phyloP scores from a whole-genome alignment of 495 filamentous ascomycete genomes.

The Corynascus novoguineensis region DNA sequence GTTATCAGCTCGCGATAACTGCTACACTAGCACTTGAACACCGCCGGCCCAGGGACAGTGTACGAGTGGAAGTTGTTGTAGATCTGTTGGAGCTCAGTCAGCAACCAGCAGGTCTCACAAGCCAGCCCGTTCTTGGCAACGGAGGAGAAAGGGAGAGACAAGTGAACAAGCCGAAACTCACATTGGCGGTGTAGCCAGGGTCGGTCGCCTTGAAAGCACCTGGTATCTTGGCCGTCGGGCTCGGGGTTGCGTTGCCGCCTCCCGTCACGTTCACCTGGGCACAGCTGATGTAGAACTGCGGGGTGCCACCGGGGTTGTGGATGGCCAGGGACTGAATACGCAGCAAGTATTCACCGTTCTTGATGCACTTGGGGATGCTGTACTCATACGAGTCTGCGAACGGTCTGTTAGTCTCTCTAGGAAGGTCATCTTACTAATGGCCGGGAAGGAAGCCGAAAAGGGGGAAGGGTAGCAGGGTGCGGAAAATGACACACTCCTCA shows the following conservation, averaged over 20 bases:
- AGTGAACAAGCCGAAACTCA: conserved; percentile 9
- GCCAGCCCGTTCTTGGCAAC: too few relatives aligned
- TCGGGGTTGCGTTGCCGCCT: conserved; percentile 16
- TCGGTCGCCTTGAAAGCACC: conserved; percentile 52
- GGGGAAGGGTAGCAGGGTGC: neutral
- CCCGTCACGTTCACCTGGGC: conserved; percentile 36
- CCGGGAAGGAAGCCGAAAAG: neutral
- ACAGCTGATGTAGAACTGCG: conserved; percentile 53
- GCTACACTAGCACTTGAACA: conserved; percentile 24
- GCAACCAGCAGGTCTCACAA: neutral
- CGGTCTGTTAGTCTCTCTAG: neutral
- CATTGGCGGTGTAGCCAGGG: conserved; percentile 48
- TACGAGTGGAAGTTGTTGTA: conserved; percentile 49
- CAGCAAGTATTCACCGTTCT: conserved; percentile 56
- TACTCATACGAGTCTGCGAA: conserved; percentile 44
- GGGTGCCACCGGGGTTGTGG: conserved; percentile 50
- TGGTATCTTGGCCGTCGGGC: conserved; percentile 46
- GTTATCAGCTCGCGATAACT: neutral
- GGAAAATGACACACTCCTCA: conserved; percentile 30
- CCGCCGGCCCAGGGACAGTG: conserved; percentile 45
- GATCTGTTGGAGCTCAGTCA: conserved; percentile 31
- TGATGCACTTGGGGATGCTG: conserved; percentile 50
- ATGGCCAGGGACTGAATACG: conserved; percentile 58
- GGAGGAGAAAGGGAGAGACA: too few relatives aligned
- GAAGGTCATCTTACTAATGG: neutral